These are phyloP conservation scores for Aspergillus biplanus DNA, from an alignment of 495 filamentous ascomycete species.

Conservation along the genomic window DNA sequence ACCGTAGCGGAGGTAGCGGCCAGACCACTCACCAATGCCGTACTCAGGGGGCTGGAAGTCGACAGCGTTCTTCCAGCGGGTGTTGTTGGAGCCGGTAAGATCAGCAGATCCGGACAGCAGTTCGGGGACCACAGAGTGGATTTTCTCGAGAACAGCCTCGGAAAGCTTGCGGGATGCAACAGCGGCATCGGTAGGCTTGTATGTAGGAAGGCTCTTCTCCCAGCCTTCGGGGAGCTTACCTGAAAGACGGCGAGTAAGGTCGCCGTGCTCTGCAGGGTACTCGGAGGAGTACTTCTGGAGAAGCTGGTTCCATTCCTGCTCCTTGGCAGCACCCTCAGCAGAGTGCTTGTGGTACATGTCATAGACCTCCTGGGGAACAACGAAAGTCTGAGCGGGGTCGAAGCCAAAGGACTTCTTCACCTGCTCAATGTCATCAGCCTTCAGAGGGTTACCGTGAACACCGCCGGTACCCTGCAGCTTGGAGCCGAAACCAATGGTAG, in stretches of 20 bases:
- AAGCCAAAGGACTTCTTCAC: slow-evolving; percentile 96
- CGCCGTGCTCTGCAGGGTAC: slow-evolving; percentile 75
- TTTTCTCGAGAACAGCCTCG: slow-evolving; percentile 87
- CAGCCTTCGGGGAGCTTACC: slow-evolving; percentile 93
- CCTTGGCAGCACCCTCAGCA: slow-evolving; percentile 81
- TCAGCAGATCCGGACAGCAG: slow-evolving; percentile 95
- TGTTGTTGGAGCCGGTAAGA: slow-evolving; percentile 98
- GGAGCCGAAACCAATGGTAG: slow-evolving; percentile 97
- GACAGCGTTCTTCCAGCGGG: slow-evolving; percentile 92
- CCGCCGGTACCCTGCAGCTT: slow-evolving; percentile 89
- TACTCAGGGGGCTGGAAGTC: slow-evolving; percentile 95
- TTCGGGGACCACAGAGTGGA: slow-evolving; percentile 83
- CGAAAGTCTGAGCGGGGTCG: slow-evolving; percentile 91
- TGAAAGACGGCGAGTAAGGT: slow-evolving; percentile 79
- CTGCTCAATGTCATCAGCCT: slow-evolving; percentile 87
- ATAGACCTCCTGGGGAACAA: slow-evolving; percentile 92
- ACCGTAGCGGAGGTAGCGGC: slow-evolving; percentile 96
- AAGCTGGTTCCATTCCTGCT: slow-evolving; percentile 94
- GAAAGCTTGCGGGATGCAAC: slow-evolving; percentile 93
- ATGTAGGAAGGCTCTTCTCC: slow-evolving; percentile 91
- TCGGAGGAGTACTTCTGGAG: slow-evolving; percentile 81
- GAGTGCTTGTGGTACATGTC: slow-evolving; percentile 84
- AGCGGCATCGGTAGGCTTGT: slow-evolving; percentile 85
- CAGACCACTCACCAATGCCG: slow-evolving; percentile 82
- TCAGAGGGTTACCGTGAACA: slow-evolving; percentile 94